Conservation (phyloP, 78 protist species). For the Mastigamoeba balamuthi region DNA sequence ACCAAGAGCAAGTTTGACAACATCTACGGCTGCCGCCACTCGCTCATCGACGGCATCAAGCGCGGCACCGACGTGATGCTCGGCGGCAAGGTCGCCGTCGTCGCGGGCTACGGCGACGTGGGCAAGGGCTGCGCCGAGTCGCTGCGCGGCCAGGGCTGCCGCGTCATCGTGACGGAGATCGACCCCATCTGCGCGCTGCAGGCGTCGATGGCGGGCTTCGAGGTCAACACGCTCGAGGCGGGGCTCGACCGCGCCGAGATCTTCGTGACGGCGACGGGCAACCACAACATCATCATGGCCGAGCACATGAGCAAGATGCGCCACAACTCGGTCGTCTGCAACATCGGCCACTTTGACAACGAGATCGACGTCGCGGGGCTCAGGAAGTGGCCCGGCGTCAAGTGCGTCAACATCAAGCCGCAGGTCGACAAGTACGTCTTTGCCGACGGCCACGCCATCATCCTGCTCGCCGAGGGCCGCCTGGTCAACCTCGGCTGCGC, state of each 20-base stretch:
- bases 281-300: conserved; percentile 81
- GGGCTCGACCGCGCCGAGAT: conserved; percentile 71
- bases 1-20: conserved; percentile 99
- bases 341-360: conserved; percentile 99
- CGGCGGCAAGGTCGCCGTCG: conserved; percentile 92
- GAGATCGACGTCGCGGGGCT: conserved; percentile 95
- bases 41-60: conserved; percentile 96
- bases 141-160: conserved; percentile 82
- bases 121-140: conserved; percentile 97
- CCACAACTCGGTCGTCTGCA: conserved; percentile 96
- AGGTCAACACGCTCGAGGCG: conserved; percentile 85
- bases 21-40: conserved; percentile 97
- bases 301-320: conserved; percentile 89
- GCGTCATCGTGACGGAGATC: conserved; percentile 93
- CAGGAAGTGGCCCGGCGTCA: conserved; percentile 51
- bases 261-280: conserved; percentile 98
- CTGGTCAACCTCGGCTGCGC: conserved; percentile 99
- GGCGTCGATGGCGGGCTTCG: conserved; percentile 97
- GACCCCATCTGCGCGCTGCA: conserved; percentile 99
- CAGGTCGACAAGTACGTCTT: conserved; percentile 91
- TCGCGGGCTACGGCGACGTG: conserved; percentile 98
- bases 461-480: conserved; percentile 98
- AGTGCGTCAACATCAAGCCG: conserved; percentile 88
- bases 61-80: conserved; percentile 99
- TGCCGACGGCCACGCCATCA: conserved; percentile 77